Evolutionary conservation across 2,329 filamentous ascomycete genomes (phyloP).

Genomic region (Diaporthe vaccinii): DNA sequence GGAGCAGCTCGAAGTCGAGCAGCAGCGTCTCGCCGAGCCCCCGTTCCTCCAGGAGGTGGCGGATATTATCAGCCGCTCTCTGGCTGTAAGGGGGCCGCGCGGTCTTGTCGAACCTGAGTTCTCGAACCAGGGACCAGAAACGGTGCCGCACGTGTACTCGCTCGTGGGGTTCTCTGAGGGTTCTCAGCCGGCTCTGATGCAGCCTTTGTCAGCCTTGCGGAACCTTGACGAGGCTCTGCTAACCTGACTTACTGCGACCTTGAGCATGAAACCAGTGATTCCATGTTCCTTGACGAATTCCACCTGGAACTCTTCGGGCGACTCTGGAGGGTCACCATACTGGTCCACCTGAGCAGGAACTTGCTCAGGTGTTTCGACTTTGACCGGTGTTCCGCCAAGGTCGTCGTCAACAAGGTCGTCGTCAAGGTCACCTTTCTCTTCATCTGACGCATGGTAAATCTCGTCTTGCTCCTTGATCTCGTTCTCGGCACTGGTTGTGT

Average conservation of each 20-base stretch:
- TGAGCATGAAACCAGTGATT: background rate
- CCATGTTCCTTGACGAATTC: background rate
- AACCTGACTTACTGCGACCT: background rate
- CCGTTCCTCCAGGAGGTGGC: background rate
- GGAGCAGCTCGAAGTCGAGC: conserved; percentile 26
- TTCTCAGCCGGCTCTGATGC: conserved; percentile 16
- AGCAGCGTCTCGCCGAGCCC: conserved; percentile 6
- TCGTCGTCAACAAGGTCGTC: background rate
- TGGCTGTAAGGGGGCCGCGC: background rate
- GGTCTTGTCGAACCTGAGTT: background rate
- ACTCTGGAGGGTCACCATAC: background rate
- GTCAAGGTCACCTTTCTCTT: background rate
- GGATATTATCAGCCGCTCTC: background rate
- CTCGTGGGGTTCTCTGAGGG: background rate
- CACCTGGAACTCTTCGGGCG: background rate
- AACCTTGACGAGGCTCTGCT: too few relatives aligned
- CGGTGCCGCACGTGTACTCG: background rate
- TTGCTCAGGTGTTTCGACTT: background rate
- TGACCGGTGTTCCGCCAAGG: background rate
- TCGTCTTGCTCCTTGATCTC: background rate
- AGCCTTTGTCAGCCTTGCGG: background rate
- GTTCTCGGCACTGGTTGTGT: background rate
- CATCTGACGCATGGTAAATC: background rate
- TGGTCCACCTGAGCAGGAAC: background rate
- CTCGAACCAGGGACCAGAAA: background rate